A percentile compares a stretch with the other conserved stretches of the same genome.
phyloP scores from a whole-genome alignment of 2,329 filamentous ascomycete species.

The Aspergillus costaricaensis region DNA sequence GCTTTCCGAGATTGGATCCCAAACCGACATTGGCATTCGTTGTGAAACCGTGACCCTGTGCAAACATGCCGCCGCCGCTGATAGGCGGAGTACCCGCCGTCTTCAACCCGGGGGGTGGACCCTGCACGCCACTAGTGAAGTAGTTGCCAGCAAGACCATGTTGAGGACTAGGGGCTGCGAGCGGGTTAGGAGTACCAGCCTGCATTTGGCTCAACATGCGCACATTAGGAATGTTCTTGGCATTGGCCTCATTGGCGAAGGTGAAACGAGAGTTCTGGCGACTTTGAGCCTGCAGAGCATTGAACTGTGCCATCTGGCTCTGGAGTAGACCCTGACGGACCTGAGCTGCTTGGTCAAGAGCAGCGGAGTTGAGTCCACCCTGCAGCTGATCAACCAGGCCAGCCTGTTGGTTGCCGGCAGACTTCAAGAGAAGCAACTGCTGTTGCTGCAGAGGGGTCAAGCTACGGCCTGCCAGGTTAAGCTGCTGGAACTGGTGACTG shows the following conservation, averaged over 20 bases:
- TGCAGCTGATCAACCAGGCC: constrained; percentile 52
- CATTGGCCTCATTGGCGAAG: constrained; percentile 71
- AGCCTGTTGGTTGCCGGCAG: constrained; percentile 60
- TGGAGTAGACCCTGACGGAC: constrained; percentile 50
- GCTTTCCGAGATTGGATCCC: constrained; percentile 61
- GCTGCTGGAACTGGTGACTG: constrained; percentile 51
- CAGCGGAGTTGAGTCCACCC: constrained; percentile 29
- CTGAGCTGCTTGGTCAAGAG: constrained; percentile 46
- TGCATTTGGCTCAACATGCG: constrained; percentile 55
- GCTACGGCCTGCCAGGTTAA: constrained; percentile 68
- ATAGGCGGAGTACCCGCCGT: constrained; percentile 91
- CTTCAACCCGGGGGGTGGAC: constrained; percentile 91
- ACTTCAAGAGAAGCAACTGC: constrained; percentile 67
- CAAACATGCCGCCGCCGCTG: constrained; percentile 78
- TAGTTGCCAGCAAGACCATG: constrained; percentile 63
- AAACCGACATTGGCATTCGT: constrained; percentile 64
- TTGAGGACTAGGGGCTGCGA: constrained; percentile 41
- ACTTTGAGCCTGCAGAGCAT: constrained; percentile 67
- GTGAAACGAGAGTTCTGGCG: constrained; percentile 85
- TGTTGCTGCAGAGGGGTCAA: constrained; percentile 81
- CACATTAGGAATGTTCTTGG: constrained; percentile 60
- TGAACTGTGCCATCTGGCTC: constrained; percentile 50
- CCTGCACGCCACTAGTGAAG: constrained; percentile 82
- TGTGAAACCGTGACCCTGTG: constrained; percentile 82
- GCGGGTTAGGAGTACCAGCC: constrained; percentile 39